Percentiles rank a stretch among this genome's conserved stretches.
phyloP scores from a whole-genome alignment of 2,329 filamentous ascomycete genomes.

The Pseudogymnoascus sp. region DNA sequence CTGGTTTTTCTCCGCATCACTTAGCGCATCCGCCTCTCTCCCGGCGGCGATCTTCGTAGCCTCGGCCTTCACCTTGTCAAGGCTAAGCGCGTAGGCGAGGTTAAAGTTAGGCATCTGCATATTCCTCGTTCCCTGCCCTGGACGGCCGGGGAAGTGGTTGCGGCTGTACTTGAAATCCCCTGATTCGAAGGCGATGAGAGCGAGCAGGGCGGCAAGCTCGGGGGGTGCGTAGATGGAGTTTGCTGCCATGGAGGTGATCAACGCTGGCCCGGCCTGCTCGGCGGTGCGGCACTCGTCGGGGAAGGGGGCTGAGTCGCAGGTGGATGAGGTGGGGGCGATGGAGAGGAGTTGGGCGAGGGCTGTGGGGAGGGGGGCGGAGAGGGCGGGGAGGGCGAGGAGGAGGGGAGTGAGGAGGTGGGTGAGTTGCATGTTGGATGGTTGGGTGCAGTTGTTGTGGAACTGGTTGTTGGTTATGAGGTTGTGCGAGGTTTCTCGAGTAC shows the following conservation, averaged over 20 bases:
- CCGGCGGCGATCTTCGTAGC: conserved; percentile 22
- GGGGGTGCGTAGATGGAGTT: conserved; percentile 43
- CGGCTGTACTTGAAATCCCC: conserved; percentile 53
- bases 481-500: neutral
- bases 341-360: conserved; percentile 18
- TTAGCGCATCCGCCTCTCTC: conserved; percentile 19
- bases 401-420: neutral
- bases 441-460: no score
- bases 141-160: conserved; percentile 45
- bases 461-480: no score
- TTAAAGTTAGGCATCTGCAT: conserved; percentile 54
- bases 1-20: conserved; percentile 31
- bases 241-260: conserved; percentile 42
- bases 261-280: conserved; percentile 38
- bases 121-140: conserved; percentile 56
- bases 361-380: conserved; percentile 9
- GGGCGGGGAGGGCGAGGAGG: neutral
- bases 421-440: conserved; percentile 3
- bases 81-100: conserved; percentile 40
- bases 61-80: conserved; percentile 32
- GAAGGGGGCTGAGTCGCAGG: conserved; percentile 36
- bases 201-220: conserved; percentile 52
- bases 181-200: conserved; percentile 53
- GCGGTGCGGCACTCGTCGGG: conserved; percentile 45
- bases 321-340: conserved; percentile 40